A percentile compares a stretch with the other conserved stretches of the same genome.
Conservation (phyloP, 2,329 filamentous ascomycete genomes). For the Rhynchosporium agropyri region DNA sequence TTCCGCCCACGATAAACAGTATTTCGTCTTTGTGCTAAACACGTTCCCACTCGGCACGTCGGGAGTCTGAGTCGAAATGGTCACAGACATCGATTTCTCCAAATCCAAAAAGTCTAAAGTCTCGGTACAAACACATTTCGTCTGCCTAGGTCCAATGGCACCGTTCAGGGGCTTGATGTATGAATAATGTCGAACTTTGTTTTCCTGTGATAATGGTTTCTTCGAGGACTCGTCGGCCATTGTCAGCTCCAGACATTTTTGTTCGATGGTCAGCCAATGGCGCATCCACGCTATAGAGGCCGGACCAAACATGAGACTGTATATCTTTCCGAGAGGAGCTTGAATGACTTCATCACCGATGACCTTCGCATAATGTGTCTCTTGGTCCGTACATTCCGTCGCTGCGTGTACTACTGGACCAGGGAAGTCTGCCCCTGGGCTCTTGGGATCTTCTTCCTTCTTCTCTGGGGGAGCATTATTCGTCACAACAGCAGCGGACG, state of each 20-base stretch:
- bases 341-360: conserved; percentile 84
- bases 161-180: conserved; percentile 91
- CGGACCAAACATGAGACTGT: conserved; percentile 83
- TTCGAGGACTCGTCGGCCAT: conserved; percentile 72
- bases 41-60: conserved; percentile 94
- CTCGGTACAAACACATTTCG: conserved; percentile 89
- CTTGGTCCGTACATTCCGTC: conserved; percentile 81
- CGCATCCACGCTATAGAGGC: conserved; percentile 79
- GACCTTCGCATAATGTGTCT: conserved; percentile 80
- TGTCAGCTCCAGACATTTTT: conserved; percentile 86
- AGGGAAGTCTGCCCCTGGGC: conserved; percentile 68
- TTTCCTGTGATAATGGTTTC: conserved; percentile 71
- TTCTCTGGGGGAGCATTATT: conserved; percentile 54
- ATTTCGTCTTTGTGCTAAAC: conserved; percentile 90
- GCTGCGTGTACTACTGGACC: conserved; percentile 80
- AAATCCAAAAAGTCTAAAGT: conserved; percentile 82
- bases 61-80: conserved; percentile 82
- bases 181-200: conserved; percentile 72
- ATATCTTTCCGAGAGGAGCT: conserved; percentile 90
- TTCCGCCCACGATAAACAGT: conserved; percentile 91
- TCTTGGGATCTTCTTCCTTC: conserved; percentile 49
- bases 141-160: conserved; percentile 88
- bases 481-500: conserved; percentile 58
- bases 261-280: conserved; percentile 82
- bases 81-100: conserved; percentile 84